These are phyloP conservation scores for Pythium aquatile DNA, from an alignment of 352 stramenopile genomes.

Conservation along the genomic window DNA sequence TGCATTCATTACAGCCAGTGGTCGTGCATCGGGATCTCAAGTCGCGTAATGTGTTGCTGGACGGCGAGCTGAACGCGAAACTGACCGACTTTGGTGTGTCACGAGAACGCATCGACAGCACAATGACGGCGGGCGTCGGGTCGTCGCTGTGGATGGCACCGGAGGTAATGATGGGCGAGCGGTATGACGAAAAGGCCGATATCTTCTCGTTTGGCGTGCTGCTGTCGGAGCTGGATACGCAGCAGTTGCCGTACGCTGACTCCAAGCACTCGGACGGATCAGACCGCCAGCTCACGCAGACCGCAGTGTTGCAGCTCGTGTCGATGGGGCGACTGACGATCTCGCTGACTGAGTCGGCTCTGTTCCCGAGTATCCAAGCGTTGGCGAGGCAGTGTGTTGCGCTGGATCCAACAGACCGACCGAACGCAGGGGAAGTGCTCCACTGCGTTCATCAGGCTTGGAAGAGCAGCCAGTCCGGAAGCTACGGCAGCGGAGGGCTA, in stretches of 20 bases:
- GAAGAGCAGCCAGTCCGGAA: slow-evolving; percentile 3
- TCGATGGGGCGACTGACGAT: slow-evolving; percentile 31
- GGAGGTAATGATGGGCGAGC: slow-evolving; percentile 38
- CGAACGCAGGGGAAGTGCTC: slow-evolving; percentile 39
- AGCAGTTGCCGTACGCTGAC: slow-evolving; percentile 27
- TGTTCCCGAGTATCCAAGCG: slow-evolving; percentile 22
- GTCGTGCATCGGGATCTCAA: slow-evolving; percentile 41
- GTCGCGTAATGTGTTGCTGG: slow-evolving; percentile 42
- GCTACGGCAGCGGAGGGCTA: no score
- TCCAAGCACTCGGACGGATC: not conserved
- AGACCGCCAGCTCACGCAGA: slow-evolving; percentile 7
- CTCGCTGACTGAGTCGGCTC: slow-evolving; percentile 20
- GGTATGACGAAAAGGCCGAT: slow-evolving; percentile 45
- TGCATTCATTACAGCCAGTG: slow-evolving; percentile 39
- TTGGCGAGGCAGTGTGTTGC: slow-evolving; percentile 47
- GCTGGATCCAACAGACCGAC: slow-evolving; percentile 40
- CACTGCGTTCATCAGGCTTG: slow-evolving; percentile 31
- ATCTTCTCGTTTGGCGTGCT: slow-evolving; percentile 61
- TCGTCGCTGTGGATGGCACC: slow-evolving; percentile 28
- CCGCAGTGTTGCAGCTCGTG: slow-evolving; percentile 38
- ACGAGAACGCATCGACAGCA: slow-evolving; percentile 16
- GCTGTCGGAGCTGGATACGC: slow-evolving; percentile 50
- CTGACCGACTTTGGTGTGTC: slow-evolving; percentile 55
- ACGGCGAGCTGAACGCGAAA: slow-evolving; percentile 40
- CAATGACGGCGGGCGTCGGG: slow-evolving; percentile 27